Conservation (phyloP, 192 early-diverging fungal genomes). For the Paraglomus brasilianum region DNA sequence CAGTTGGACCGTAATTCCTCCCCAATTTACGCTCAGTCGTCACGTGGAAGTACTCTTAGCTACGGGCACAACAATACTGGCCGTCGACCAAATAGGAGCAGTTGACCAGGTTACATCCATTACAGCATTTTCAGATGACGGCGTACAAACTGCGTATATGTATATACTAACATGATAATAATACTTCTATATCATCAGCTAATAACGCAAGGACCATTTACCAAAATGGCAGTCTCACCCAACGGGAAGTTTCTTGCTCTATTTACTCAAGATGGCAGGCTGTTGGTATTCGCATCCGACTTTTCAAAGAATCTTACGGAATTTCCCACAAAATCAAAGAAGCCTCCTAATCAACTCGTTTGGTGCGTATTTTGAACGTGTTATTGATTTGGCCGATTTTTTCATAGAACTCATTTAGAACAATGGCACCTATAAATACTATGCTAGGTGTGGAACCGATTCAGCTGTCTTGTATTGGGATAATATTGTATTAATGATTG, state of each 20-base stretch:
- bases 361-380: conserved; percentile 53
- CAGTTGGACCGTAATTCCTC: conserved; percentile 88
- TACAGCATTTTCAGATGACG: not conserved
- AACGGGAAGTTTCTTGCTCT: conserved; percentile 93
- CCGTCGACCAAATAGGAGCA: conserved; percentile 73
- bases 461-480: conserved; percentile 87
- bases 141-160: not conserved
- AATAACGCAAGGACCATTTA: conserved; percentile 86
- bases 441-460: conserved; percentile 88
- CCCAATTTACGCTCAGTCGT: conserved; percentile 79
- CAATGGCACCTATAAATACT: too few relatives aligned
- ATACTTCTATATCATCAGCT: conserved; percentile 43
- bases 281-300: conserved; percentile 94
- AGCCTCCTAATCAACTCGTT: conserved; percentile 70
- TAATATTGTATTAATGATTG: conserved; percentile 81
- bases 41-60: conserved; percentile 90
- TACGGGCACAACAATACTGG: conserved; percentile 72
- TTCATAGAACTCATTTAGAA: not conserved
- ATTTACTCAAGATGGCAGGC: conserved; percentile 70
- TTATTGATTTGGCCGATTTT: not conserved
- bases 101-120: conserved; percentile 70
- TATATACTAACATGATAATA: not conserved
- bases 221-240: conserved; percentile 85
- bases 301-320: conserved; percentile 93
- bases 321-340: conserved; percentile 61